Base-by-base conservation (phyloP, 176 grass and related monocot genomes). In the Coix lacrymajobi region DNA sequence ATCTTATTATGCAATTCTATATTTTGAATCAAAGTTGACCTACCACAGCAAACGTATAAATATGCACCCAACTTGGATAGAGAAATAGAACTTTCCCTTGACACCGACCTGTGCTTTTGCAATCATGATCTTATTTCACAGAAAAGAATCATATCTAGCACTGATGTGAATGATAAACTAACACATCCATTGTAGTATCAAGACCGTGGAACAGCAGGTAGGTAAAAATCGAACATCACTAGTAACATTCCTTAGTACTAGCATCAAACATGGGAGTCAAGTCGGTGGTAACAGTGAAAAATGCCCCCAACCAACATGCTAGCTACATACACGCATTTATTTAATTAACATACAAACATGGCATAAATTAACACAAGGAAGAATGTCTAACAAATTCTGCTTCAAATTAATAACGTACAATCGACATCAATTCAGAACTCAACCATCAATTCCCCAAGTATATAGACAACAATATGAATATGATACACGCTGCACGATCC, bases 11-110 rank as follows among this genome's bases (percentile, higher is more conserved):
- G 46, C 14, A 84, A 52, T 26, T 58, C 39, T 61, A 78, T 41
- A 78, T 44, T 64, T 51, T 33, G 13, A 78, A 46, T 54, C 68
- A 73, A 75, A 77, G 41, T 37, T 62, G 83, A 77, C 83, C 83
- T 57, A 77, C 36, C 78, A 31, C 58, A 69, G 64, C 64, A 89
- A 77, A 63, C 9, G 37, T 66, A 57, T 81, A 64, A 85, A 67
- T 75, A 75, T 41, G 69, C 46, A 69, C 64, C 77, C 44, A 78
- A 66, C 66, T 39, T 68, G 13, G 79, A 78, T 46, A 85, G 44
- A 69, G 82, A 81, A 69, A 85, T 12, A 81, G 4, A 85, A 70
- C 64, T 85, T 76, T 44, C 80, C 71, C 25, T 75, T 51, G 71
- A 69, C 39, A 46, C 46, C 11, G n/a, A n/a, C 69, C 29, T 24